Evolutionary conservation across 345 rosid species (phyloP), one percentile per base, ranked within the genome.

Genomic region (Kandelia obovata): DNA sequence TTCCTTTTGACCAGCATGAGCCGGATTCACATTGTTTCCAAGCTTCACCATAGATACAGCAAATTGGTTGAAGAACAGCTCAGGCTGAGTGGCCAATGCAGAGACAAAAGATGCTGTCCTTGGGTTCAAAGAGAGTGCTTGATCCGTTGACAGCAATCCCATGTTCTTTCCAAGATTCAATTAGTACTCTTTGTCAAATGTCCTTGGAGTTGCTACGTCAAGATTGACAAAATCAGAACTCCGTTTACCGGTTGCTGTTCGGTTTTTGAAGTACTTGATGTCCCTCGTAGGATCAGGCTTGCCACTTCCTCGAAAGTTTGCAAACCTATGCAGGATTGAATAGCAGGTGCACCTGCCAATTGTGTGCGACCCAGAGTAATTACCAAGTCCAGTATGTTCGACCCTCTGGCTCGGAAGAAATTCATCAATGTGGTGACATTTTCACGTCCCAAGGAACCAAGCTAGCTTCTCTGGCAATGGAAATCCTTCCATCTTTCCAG

Each of bases 41-140:
- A 87, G 86, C 61, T 83, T 87, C 53, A 74, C 73, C 91, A 85
- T 87, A 0, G 91, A 87, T 5, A 62, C 83, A 0, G 81, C 84
- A 69, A 87, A 83, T 71, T 87, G 89, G n/a, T 63, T 68, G n/a
- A 20, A 64, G 78, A 87, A 87, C 0, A 87, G 67, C 19, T 53
- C 61, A 0, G 81, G 67, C 72, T 78, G 83, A 56, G 63, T 34
- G 0, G 85, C 81, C 43, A 87, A 47, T n/a, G 79, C 64, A 2
- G 68, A 47, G 3, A 87, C 86, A 62, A 85, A 81, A 0, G 82
- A 83, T 67, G 81, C 66, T 10, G 86, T 85, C 51, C 86, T 81
- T 4, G 73, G 73, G 65, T 87, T 86, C 25, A 64, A 78, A 56
- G 65, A 71, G 17, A 87, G 83, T 53, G 72, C 77, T 34, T 82